Conservation (phyloP, 73 alveolate genomes). For the Paramecium bursaria region DNA sequence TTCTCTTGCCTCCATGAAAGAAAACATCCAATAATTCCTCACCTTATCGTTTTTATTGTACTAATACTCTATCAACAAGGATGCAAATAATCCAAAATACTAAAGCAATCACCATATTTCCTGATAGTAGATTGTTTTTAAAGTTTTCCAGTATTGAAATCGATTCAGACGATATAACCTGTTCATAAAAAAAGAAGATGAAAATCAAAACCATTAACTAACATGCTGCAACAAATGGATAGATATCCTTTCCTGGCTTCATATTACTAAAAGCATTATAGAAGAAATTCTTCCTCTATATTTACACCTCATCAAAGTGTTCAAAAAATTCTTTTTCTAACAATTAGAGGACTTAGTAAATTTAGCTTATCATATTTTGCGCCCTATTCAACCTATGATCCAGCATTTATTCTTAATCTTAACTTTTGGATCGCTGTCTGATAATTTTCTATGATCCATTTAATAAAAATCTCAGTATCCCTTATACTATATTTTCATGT, state of each 20-base stretch:
- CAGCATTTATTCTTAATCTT: constrained; percentile 35
- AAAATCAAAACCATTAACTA: constrained; percentile 79
- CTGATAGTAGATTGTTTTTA: constrained; percentile 75
- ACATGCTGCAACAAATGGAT: constrained; percentile 79
- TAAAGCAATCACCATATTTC: constrained; percentile 80
- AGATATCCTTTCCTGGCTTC: constrained; percentile 96
- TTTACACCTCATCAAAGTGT: neutral
- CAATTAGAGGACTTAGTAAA: neutral
- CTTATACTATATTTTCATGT: constrained; percentile 2
- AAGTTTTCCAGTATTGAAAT: constrained; percentile 67
- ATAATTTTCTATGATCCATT: constrained; percentile 22
- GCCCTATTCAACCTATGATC: neutral
- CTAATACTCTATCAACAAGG: constrained; percentile 76
- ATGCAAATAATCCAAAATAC: constrained; percentile 73
- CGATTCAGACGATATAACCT: constrained; percentile 88
- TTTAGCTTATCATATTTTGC: constrained; percentile 28
- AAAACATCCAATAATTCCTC: constrained; percentile 16
- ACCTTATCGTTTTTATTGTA: constrained; percentile 14
- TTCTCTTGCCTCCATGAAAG: constrained; percentile 8
- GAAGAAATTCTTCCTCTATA: neutral
- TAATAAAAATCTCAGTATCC: constrained; percentile 18
- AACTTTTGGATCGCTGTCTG: constrained; percentile 44
- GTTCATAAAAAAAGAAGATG: constrained; percentile 87
- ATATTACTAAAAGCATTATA: constrained; percentile 34
- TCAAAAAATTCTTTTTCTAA: constrained; percentile 39